Evolutionary conservation across 2,329 filamentous ascomycete species (phyloP).

Genomic region (Achaetomium macrosporum): DNA sequence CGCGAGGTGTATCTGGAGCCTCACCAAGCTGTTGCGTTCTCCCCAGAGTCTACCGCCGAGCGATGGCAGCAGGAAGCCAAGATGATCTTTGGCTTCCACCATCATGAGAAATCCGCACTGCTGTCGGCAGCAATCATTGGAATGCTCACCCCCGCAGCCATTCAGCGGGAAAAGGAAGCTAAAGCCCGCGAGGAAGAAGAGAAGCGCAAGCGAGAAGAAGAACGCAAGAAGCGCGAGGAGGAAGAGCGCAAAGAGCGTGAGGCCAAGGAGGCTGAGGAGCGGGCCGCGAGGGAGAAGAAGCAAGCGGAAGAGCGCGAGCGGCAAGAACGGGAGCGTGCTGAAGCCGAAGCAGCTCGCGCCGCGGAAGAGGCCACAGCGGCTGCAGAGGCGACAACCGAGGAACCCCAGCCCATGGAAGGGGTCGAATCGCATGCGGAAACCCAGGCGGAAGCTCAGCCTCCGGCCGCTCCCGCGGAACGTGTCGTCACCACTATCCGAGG

Average conservation of each 20-base stretch:
- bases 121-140: conserved; percentile 65
- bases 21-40: conserved; percentile 70
- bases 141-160: conserved; percentile 73
- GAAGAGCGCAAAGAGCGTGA: conserved; percentile 62
- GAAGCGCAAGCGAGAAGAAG: conserved; percentile 51
- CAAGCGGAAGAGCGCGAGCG: conserved; percentile 66
- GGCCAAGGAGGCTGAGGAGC: conserved; percentile 66
- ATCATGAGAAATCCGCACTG: conserved; percentile 62
- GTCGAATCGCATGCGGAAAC: conserved; percentile 49
- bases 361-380: conserved; percentile 46
- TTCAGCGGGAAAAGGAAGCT: conserved; percentile 70
- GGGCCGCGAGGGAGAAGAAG: conserved; percentile 58
- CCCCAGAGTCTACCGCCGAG: conserved; percentile 61
- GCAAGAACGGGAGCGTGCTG: conserved; percentile 53
- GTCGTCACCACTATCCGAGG: conserved; percentile 80
- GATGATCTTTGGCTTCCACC: conserved; percentile 68
- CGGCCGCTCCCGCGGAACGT: conserved; percentile 43
- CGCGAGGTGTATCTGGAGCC: conserved; percentile 54
- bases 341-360: conserved; percentile 45
- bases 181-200: conserved; percentile 55
- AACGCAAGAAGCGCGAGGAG: conserved; percentile 56
- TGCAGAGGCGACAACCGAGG: conserved; percentile 40
- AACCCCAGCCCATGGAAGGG: conserved; percentile 51
- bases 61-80: conserved; percentile 89
- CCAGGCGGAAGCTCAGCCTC: conserved; percentile 29